Base-by-base conservation (phyloP, 176 grass and related monocot species). In the Raddia distichophylla region DNA sequence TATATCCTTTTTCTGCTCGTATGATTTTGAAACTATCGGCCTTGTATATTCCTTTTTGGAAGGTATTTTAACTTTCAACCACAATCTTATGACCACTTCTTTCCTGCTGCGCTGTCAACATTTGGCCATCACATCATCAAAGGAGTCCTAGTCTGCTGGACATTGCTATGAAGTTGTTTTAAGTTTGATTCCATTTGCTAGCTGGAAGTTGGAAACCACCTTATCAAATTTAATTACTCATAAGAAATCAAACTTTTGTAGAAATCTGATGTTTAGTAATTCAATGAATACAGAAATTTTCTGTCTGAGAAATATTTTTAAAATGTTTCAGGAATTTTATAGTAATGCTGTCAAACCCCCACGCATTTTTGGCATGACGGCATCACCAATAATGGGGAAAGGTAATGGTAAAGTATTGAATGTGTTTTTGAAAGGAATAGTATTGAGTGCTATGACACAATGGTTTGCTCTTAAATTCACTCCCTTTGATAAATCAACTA, bases 351-450 rank as follows among this genome's bases (percentile, higher is more conserved):
- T 74, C 56, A 93, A 85, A 76, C 46, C 46, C 54, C 95, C 95
- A 77, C 92, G 90, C 74, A 84, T 98, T 88, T 98, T 98, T 80
- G 95, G 92, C 67, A 98, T 98, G 95, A 98, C 92, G 15, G 95
- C 95, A 59, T 98, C 95, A 82, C 95, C 95, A 44, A 94, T 98
- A 80, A 86, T 87, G 70, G 95, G 92, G 73, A 98, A 94, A 98
- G 95, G 95, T 98, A 89, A 79, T 69, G 54, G 27, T 32, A 19
- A 33, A 61, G 50, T 60, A 10, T 16, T 49, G 55, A 58, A 40
- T 40, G 37, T 40, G 37, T 40, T 5, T 40, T 40, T 40, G 37
- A 40, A 40, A 40, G 4, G 3, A 40, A 40, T 40, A 3, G 22
- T 71, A 45, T 74, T 79, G 16, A 3, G 17, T 55, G 20, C 51